phyloP scores from a whole-genome alignment of 495 filamentous ascomycete species.

The Penicillium cataractarum region DNA sequence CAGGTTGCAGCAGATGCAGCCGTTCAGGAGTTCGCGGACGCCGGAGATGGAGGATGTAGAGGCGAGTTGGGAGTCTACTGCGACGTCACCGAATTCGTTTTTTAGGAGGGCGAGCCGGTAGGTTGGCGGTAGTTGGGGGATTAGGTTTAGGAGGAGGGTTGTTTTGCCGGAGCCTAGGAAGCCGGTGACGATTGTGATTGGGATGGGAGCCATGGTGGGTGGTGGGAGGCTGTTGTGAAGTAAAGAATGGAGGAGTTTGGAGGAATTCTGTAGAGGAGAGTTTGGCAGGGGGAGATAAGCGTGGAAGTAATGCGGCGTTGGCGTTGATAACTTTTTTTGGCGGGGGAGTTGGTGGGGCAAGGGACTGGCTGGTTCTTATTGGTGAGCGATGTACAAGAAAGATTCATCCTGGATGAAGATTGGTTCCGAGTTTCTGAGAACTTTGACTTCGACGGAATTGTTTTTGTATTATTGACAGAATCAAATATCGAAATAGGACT shows the following conservation, averaged over 20 bases:
- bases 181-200: slow-evolving; percentile 92
- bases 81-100: slow-evolving; percentile 96
- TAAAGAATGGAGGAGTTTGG: not conserved
- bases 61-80: slow-evolving; percentile 89
- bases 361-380: not conserved
- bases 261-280: not conserved
- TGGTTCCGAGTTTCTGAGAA: too few species aligned
- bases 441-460: too few species aligned
- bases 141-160: slow-evolving; percentile 84
- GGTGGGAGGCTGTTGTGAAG: not conserved
- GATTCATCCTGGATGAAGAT: too few species aligned
- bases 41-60: slow-evolving; percentile 80
- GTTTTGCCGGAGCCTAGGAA: slow-evolving; percentile 96
- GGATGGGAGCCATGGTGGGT: slow-evolving; percentile 70
- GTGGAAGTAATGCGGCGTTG: not conserved
- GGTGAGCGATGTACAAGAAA: too few species aligned
- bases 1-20: slow-evolving; percentile 98
- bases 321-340: not conserved
- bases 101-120: slow-evolving; percentile 95
- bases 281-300: not conserved
- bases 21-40: slow-evolving; percentile 88
- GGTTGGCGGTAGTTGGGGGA: slow-evolving; percentile 75
- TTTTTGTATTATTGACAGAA: too few species aligned
- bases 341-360: slow-evolving; percentile 3
- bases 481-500: too few species aligned